Conservation (phyloP, 2,329 filamentous ascomycete genomes). For the Fonsecaea erecta region DNA sequence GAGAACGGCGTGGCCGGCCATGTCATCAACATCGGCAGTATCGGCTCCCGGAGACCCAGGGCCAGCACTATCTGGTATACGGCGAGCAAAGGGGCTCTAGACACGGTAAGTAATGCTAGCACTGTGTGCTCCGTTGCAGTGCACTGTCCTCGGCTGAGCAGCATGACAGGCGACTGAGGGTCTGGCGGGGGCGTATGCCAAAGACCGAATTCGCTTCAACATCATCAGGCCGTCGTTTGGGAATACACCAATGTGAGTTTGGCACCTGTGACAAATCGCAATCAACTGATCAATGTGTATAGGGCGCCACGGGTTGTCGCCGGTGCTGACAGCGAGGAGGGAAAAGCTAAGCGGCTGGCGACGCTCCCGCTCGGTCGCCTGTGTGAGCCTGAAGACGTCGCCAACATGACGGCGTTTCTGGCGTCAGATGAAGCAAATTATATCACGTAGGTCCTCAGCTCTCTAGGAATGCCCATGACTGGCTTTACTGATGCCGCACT, state of each 20-base stretch:
- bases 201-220: neutral
- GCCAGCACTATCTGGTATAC: neutral
- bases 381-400: neutral
- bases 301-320: neutral
- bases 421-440: conserved; percentile 2
- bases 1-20: neutral
- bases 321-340: neutral
- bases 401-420: neutral
- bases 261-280: neutral
- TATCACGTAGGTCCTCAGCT: neutral
- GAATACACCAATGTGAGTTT: neutral
- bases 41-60: neutral
- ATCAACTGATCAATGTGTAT: neutral
- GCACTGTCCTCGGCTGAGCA: neutral
- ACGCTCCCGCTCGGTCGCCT: neutral
- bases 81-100: neutral
- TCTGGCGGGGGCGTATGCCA: neutral
- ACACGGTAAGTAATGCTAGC: neutral
- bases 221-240: neutral
- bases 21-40: neutral
- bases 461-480: neutral
- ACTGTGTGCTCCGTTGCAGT: no score
- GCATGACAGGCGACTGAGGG: neutral
- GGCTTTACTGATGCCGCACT: neutral
- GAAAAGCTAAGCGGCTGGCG: neutral